A percentile compares a stretch with the other conserved stretches of the same genome.
These are phyloP conservation scores for Fusarium sacchari DNA, from an alignment of 2,329 filamentous ascomycete species.

Conservation along the genomic window DNA sequence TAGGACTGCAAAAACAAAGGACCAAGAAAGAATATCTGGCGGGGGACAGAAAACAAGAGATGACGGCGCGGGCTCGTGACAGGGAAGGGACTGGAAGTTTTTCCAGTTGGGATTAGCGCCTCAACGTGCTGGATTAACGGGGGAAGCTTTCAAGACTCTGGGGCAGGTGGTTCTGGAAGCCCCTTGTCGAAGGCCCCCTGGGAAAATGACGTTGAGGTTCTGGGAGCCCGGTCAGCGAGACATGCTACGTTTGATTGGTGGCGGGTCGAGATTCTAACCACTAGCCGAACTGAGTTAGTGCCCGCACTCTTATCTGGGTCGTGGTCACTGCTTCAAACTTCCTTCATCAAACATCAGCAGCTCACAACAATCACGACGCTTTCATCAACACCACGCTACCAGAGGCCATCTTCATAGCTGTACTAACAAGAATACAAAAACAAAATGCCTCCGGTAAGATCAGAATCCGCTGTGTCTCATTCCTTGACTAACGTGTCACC, in stretches of 20 bases:
- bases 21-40: conserved; percentile 15
- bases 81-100: conserved; percentile 21
- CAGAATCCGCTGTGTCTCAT: conserved; percentile 52
- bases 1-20: neutral
- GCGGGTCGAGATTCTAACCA: neutral
- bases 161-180: conserved; percentile 36
- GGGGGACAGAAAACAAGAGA: conserved; percentile 30
- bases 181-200: conserved; percentile 29
- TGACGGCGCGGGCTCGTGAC: conserved; percentile 28
- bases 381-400: neutral
- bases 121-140: conserved; percentile 34
- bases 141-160: conserved; percentile 27
- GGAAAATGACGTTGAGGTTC: conserved; percentile 40
- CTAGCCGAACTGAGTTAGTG: conserved; percentile 1
- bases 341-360: conserved; percentile 2
- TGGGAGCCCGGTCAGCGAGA: conserved; percentile 36
- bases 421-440: too few relatives aligned
- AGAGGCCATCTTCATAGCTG: neutral
- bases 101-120: conserved; percentile 42
- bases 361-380: neutral
- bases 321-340: conserved; percentile 19
- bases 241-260: conserved; percentile 34
- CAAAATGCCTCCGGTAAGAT: conserved; percentile 66
- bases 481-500: conserved; percentile 21
- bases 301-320: conserved; percentile 4